Base-by-base conservation (phyloP, 495 filamentous ascomycete species). In the Corynascus novoguineensis region DNA sequence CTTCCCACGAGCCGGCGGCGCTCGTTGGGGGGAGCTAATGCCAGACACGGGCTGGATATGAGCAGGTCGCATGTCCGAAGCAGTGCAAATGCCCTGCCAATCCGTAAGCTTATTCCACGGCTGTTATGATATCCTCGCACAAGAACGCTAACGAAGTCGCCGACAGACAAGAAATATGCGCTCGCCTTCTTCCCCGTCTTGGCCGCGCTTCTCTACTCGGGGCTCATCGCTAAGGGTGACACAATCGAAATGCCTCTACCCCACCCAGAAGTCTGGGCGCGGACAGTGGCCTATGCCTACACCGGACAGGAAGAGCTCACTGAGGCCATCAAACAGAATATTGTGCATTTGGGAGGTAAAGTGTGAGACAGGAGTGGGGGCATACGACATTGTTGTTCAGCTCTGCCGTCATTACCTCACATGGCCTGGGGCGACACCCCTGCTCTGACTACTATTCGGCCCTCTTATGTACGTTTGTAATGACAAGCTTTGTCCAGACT, bases 161-260 rank as follows among this genome's bases (percentile, higher is more conserved):
- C 7, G 32, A 19, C 46, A 82, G 81, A 83, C 50, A 61, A 76
- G 2, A 67, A 71, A 32, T 81, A 82, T 58, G 78, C 77, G 0
- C 68, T 72, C 0, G 70, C 73, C 5, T 71, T 69, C 51, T 68
- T 81, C 5, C 82, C 82, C 7, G 68, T 80, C 1, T 63, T 84
- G 1, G 80, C 73, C 1, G 71, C 74, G 4, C 60, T 83, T n/a
- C 69, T 84, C 40, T 66, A 74, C 29, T 78, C 76, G 1, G 73
- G 75, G 22, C 73, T 77, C 61, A 69, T 83, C 17, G 65, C 65
- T 32, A 71, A 71, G 25, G 73, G 76, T 27, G 81, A 83, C 53
- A 65, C 75, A 1, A 67, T 84, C 34, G 78, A 84, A 46, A 68
- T 84, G 10, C 81, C 81, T 0, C 40, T 84, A 50, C 81, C 80